Evolutionary conservation across 108 stramenopile genomes (phyloP).

Genomic region (Pseudonitzschia delicatissima): DNA sequence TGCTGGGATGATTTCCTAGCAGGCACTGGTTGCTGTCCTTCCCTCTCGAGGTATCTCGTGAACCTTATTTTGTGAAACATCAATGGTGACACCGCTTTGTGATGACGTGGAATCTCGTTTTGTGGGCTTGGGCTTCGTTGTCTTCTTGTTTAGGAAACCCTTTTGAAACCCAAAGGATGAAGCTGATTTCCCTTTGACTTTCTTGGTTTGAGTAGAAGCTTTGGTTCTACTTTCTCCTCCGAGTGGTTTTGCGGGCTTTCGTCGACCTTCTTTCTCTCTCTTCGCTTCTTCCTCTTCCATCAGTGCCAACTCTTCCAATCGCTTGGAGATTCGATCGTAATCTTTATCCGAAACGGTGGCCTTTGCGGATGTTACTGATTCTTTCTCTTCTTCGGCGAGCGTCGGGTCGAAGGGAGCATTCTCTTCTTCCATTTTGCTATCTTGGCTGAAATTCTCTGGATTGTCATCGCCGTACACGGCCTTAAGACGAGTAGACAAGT

Average conservation of each 20-base stretch:
- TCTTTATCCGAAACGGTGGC: constrained; percentile 7
- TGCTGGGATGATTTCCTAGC: not conserved
- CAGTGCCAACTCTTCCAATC: constrained; percentile 9
- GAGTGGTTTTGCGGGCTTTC: not conserved
- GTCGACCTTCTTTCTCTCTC: not conserved
- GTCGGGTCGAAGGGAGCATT: not conserved
- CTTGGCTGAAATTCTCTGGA: not conserved
- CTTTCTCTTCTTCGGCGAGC: not conserved
- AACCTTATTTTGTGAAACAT: not conserved
- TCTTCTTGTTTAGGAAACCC: constrained; percentile 1
- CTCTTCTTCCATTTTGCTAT: not conserved
- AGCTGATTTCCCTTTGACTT: not conserved
- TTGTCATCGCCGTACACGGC: constrained; percentile 1
- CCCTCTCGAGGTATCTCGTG: constrained; percentile 9
- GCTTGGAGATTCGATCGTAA: constrained; percentile 5
- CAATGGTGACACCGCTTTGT: not conserved
- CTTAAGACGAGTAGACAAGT: not conserved
- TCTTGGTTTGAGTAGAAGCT: not conserved
- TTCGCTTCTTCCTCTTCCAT: constrained; percentile 7
- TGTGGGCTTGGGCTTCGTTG: not conserved
- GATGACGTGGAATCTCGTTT: not conserved
- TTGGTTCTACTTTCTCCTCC: too few species aligned
- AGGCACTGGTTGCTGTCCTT: constrained; percentile 9
- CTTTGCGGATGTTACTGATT: not conserved
- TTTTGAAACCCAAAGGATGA: constrained; percentile 9